Conservation (phyloP, 331 rosid genomes). For the Cydonia oblonga region DNA sequence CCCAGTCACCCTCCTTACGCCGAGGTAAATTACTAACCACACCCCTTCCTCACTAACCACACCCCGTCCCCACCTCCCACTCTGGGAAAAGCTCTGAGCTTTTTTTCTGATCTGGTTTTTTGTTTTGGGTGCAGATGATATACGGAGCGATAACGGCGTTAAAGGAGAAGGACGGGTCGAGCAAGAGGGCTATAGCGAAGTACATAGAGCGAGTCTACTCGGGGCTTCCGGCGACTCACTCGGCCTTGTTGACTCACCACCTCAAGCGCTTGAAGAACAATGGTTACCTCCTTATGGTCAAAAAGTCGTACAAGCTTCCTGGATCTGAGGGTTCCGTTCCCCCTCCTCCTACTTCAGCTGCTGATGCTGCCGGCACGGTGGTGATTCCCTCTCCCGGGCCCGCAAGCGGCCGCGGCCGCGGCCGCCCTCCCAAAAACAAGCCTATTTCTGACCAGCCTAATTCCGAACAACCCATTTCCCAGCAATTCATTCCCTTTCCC, state of each 20-base stretch:
- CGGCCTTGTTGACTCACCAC: conserved; percentile 53
- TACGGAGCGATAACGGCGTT: conserved; percentile 51
- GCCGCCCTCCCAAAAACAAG: conserved; percentile 57
- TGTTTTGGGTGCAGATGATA: conserved; percentile 46
- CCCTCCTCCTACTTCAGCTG: neutral
- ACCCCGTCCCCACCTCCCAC: neutral
- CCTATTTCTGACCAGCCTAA: neutral
- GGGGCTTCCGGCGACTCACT: conserved; percentile 49
- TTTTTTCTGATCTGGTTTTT: neutral
- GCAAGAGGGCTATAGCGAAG: conserved; percentile 65
- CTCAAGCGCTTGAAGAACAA: conserved; percentile 52
- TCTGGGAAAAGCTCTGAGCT: neutral
- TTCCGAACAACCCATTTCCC: neutral
- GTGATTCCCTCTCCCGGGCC: neutral
- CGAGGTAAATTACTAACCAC: conserved; percentile 23
- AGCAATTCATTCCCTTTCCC: neutral
- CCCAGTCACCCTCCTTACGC: conserved; percentile 54
- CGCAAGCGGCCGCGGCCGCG: conserved; percentile 43
- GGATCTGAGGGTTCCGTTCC: conserved; percentile 34
- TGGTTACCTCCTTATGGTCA: conserved; percentile 52
- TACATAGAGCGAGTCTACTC: conserved; percentile 56
- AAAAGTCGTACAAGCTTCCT: conserved; percentile 67
- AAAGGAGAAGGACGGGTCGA: conserved; percentile 70
- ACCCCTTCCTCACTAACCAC: neutral
- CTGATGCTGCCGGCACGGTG: neutral